Base-by-base conservation (phyloP, 805 yeast genomes). In the Saturnispora galanensis region DNA sequence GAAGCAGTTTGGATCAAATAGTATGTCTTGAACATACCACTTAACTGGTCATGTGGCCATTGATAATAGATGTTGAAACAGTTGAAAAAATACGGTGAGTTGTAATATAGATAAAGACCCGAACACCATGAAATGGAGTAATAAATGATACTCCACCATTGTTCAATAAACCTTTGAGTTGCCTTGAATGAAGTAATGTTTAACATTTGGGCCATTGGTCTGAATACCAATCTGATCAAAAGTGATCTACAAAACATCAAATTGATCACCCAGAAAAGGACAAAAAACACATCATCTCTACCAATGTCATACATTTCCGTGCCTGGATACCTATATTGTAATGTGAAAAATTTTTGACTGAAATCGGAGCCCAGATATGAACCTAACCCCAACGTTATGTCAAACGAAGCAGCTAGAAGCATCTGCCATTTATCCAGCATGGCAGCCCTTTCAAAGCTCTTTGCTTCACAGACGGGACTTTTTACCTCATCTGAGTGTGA, bases 151-250 rank as follows among this genome's bases (percentile, higher is more conserved):
- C 76, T 68, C 96, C 96, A 88, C 41, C 86, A 79, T 67, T 87
- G 96, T 63, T 87, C 96, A 46, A 86, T 83, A 57, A 84, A 87
- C 47, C 96, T 72, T 45, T 74, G 74, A 17, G 69, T 66, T 0
- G 81, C 74, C 53, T 77, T 79, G 12, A 58, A 60, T 2, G 70
- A 63, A 34, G 60, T 60, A 40, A 84, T 76, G 18, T 73, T 66
- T 39, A 67, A 58, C 8, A 47, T 43, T 17, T 51, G 52, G 2
- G 86, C 86, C 39, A 79, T 55, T 15, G 89, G 87, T 44, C 65
- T 68, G 40, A 83, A 70, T 9, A 76, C 51, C 50, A 65, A 73
- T 42, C 71, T 69, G 79, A 85, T 81, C 31, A 75, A 52, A n/a
- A 71, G 60, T 5, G 83, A 71, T 50, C 95, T 67, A 31, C 81